Base-by-base conservation (phyloP, 371 early-diverging fungal genomes). In the Mortierella sp. region DNA sequence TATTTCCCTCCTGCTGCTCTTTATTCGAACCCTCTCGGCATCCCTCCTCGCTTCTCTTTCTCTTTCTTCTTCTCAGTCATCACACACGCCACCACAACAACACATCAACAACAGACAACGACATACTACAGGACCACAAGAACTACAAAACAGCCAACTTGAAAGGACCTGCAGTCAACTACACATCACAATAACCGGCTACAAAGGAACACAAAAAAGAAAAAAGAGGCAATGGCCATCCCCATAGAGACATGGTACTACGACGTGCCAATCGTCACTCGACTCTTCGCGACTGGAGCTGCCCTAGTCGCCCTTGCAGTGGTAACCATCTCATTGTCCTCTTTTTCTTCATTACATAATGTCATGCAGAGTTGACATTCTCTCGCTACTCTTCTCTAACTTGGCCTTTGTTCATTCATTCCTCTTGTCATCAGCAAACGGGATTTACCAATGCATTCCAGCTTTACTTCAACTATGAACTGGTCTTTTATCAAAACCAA, bases 221-320 rank as follows among this genome's bases (percentile, higher is more conserved):
- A n/a, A 55, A n/a, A 31, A 6, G 34, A 44, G 75, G 19, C 47
- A 50, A 84, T 84, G 85, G 79, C 85, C 31, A 82, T 86, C 57
- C 98, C 97, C 28, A 76, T 98, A 71, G 97, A 97, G 84, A 94
- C 95, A 70, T 98, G 99, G 99, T 98, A 95, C 88, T 93, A 92
- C 72, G 97, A 97, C 57, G 93, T 98, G 21, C 99, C 99, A 42
- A 86, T 94, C 54, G 92, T 97, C 44, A 98, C 98, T 9, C 91
- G 99, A 77, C 89, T 93, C 34, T 98, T 96, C 86, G 88, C 96
- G 47, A 97, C 98, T 10, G 92, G 93, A 14, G 94, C 96, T 2
- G 92, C 95, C 72, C 82, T 92, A 45, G 91, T 94, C 1, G 97
- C 96, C 45, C 83, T 98, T 70, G 95, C 94, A 10, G 94, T 95